Evolutionary conservation across 1,284 basidiomycete species (phyloP), one percentile per base, ranked within the genome.

Genomic region (Moesziomyces sp.): DNA sequence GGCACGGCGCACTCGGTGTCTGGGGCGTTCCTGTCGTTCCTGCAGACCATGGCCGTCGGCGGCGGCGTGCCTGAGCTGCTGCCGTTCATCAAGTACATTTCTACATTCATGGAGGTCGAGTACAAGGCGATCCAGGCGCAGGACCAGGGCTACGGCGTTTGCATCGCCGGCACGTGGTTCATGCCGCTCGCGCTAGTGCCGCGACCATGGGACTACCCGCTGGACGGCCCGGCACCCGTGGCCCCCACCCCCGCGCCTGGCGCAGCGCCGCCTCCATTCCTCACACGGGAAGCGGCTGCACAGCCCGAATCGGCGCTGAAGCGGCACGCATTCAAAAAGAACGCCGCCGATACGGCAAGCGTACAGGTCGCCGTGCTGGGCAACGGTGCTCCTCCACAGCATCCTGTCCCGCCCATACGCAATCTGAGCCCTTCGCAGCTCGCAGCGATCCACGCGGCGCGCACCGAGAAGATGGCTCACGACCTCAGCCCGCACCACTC

Each of bases 11-110:
- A 80, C 38, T 75, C 71, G 14, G 58, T 81, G 9, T 77, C 74
- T 6, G 78, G 77, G 1, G 74, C 78, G 0, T 79, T 81, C 52
- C 47, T 81, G 26, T 66, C 58, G 0, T 80, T 81, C 52, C 51
- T 81, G 3, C 72, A 74, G 52, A 80, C 78, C 28, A 81, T 81
- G 76, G 78, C 68, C 11, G 59, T 77, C 13, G 52, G 66, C 10
- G 78, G 76, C 10, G 78, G 79, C 18, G 67, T 81, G 33, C 78
- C 78, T 0, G 79, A 81, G 62, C 51, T 81, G 58, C 52, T 80
- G 23, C 79, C 79, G 13, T 80, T 80, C 46, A 74, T 81, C 66
- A 64, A 65, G 60, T 81, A 81, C 58, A 77, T 80, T 38, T 74
- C 76, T 26, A 74, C 67, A 14, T 77, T 64, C 43, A 73, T 81